phyloP scores from a whole-genome alignment of 768 basidiomycete genomes.

The Hygrocybe coccinea region DNA sequence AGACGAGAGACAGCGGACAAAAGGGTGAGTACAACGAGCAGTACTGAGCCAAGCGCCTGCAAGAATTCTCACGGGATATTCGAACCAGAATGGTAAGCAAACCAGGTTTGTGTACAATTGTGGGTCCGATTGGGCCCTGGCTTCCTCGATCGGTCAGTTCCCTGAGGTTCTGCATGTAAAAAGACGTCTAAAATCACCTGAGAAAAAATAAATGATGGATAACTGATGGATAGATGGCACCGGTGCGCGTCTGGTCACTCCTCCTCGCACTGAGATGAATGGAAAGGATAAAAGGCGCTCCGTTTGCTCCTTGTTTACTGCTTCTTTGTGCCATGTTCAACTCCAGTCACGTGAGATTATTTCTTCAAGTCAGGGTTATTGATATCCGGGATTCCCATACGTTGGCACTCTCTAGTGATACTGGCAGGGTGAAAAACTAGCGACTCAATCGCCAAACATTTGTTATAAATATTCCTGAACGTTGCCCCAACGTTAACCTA shows the following conservation, averaged over 20 bases:
- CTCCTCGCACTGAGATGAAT: background rate
- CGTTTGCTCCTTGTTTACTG: constrained; percentile 31
- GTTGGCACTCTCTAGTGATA: no score
- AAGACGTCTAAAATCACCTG: background rate
- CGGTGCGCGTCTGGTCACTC: background rate
- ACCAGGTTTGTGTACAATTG: constrained; percentile 43
- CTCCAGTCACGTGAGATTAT: no score
- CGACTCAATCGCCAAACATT: no score
- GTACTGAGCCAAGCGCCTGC: constrained; percentile 19
- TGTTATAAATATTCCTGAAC: no score
- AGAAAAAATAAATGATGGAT: background rate
- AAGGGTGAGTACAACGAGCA: constrained; percentile 12
- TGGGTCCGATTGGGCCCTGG: constrained; percentile 40
- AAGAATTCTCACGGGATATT: constrained; percentile 38
- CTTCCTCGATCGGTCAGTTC: background rate
- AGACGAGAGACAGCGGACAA: constrained; percentile 20
- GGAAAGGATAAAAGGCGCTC: background rate
- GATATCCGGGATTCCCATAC: no score
- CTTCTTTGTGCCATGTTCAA: constrained; percentile 50
- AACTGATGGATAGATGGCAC: background rate
- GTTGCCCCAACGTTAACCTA: no score
- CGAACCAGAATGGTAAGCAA: constrained; percentile 27
- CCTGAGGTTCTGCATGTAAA: background rate
- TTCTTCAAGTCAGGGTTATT: no score
- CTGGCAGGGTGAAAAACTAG: no score